phyloP scores from a whole-genome alignment of 176 grass and related monocot species.

The Oryza coarctata region DNA sequence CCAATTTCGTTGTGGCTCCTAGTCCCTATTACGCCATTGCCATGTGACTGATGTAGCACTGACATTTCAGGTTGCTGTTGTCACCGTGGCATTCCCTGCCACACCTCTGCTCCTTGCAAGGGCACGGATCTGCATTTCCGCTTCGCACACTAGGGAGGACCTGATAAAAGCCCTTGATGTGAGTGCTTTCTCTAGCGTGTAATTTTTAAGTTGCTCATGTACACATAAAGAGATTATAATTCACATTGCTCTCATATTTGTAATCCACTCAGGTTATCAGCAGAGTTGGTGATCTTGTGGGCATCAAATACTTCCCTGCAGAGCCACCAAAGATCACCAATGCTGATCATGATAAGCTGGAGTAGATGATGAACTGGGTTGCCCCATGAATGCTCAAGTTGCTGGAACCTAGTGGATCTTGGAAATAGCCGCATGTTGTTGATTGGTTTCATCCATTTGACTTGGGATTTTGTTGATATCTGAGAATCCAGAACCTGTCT shows the following conservation, averaged over 20 bases:
- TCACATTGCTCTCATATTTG: conserved; percentile 6
- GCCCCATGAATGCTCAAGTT: not conserved
- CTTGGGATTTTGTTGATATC: conserved; percentile 34
- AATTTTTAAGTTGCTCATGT: not conserved
- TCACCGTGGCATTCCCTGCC: conserved; percentile 75
- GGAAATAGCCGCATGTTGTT: conserved; percentile 1
- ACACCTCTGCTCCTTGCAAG: conserved; percentile 79
- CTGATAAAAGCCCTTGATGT: conserved; percentile 75
- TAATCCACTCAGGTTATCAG: conserved; percentile 60
- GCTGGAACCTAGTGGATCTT: not conserved
- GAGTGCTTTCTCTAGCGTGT: not conserved
- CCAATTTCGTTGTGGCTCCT: not conserved
- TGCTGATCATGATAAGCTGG: conserved; percentile 35
- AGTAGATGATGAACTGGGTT: conserved; percentile 29
- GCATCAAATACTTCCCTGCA: conserved; percentile 72
- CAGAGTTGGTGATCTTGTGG: conserved; percentile 73
- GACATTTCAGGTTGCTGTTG: conserved; percentile 65
- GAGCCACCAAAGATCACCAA: conserved; percentile 59
- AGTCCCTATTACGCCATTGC: not conserved
- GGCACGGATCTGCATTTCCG: conserved; percentile 79
- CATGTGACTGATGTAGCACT: not conserved
- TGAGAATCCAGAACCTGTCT: conserved; percentile 1
- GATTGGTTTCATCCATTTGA: conserved; percentile 16
- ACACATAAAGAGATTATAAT: not conserved
- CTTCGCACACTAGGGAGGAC: conserved; percentile 78